Base-by-base conservation (phyloP, 1,139 yeast genomes). In the Yamadazyma spencermartinsiae region DNA sequence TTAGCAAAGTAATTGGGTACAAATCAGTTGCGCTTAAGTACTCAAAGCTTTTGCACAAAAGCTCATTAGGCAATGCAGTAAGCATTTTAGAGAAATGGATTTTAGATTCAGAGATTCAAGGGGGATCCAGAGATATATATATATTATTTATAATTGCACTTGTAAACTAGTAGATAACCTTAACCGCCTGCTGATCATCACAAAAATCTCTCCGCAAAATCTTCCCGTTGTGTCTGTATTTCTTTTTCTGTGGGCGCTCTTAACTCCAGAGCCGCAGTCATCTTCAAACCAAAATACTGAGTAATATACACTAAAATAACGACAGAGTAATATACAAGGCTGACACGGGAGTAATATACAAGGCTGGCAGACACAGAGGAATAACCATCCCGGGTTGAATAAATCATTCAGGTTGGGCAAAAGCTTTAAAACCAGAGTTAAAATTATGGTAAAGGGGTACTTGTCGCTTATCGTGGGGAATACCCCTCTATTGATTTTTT, bases 171-270 rank as follows among this genome's bases (percentile, higher is more conserved):
- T 8, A 8, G 17, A 29, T 12, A 9, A n/a, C 15, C 12, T 6
- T 7, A 13, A 15, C 37, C 12, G 29, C 21, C 30, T 12, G 23
- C 24, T 35, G 24, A 28, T 25, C 38, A 34, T 24, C 34, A 25
- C 12, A 15, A 15, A 13, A 16, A 18, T 17, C 34, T 28, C 31
- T 32, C 39, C 39, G 39, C 36, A 37, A 37, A 37, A 33, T 17
- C n/a, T 35, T 30, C 30, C 34, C 16, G 26, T 10, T 7, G 23
- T 20, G 23, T 20, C 23, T 20, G n/a, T 16, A 28, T 28, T 28
- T 28, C 31, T 28, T 28, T 28, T 28, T 28, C 20, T n/a, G n/a
- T n/a, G n/a, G n/a, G n/a, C n/a, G n/a, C n/a, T n/a, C 26, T 23
- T 23, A 23, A 23, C 26, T 23, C 26, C 26, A 23, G 26, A 11